These are phyloP conservation scores for Lasiodiplodia sp. DNA, from an alignment of 2,329 filamentous ascomycete species.

Conservation along the genomic window DNA sequence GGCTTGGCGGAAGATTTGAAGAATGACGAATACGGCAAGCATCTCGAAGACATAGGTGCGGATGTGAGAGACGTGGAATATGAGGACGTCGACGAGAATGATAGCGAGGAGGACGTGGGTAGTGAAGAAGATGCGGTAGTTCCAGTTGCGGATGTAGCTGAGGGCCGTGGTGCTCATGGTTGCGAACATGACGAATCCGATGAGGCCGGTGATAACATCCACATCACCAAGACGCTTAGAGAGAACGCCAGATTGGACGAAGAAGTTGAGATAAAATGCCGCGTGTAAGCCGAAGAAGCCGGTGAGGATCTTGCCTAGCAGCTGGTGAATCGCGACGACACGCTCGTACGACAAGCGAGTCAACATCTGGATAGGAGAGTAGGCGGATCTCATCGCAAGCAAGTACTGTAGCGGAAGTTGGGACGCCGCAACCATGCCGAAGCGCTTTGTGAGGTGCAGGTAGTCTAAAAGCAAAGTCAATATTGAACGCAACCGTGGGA, in stretches of 20 bases:
- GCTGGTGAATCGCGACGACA: slow-evolving; percentile 60
- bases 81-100: slow-evolving; percentile 58
- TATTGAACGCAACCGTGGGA: background rate
- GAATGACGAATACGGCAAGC: slow-evolving; percentile 54
- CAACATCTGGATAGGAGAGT: slow-evolving; percentile 59
- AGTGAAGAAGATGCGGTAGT: slow-evolving; percentile 63
- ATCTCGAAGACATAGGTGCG: slow-evolving; percentile 62
- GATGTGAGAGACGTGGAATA: slow-evolving; percentile 64
- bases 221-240: slow-evolving; percentile 61
- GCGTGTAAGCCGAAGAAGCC: slow-evolving; percentile 61
- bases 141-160: slow-evolving; percentile 53
- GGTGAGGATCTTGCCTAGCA: slow-evolving; percentile 63
- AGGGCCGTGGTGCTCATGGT: slow-evolving; percentile 59
- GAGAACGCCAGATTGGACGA: slow-evolving; percentile 59
- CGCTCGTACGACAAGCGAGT: slow-evolving; percentile 61
- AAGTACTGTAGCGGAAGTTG: slow-evolving; percentile 67
- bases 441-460: slow-evolving; percentile 68
- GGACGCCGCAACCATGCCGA: slow-evolving; percentile 66
- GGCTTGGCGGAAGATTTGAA: slow-evolving; percentile 49
- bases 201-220: slow-evolving; percentile 65
- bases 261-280: slow-evolving; percentile 65
- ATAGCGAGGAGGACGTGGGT: slow-evolving; percentile 59
- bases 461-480: slow-evolving; percentile 59
- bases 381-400: slow-evolving; percentile 60
- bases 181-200: slow-evolving; percentile 55